Evolutionary conservation across 2,329 filamentous ascomycete species (phyloP).

Genomic region (Pseudogymnoascus sp.): DNA sequence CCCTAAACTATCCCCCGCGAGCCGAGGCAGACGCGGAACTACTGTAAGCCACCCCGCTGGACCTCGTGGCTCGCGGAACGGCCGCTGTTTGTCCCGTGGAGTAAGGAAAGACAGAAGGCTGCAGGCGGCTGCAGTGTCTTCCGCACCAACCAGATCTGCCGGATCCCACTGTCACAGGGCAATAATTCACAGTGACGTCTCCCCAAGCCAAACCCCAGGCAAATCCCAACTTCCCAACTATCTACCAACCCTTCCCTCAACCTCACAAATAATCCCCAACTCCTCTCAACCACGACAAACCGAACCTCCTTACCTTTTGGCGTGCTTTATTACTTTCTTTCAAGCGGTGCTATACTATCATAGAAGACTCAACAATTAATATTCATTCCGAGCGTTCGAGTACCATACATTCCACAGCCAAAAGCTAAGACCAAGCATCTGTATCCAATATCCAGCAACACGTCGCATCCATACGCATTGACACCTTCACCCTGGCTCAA

Average conservation of each 20-base stretch:
- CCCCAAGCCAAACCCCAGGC: background rate
- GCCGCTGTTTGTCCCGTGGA: background rate
- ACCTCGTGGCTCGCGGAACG: background rate
- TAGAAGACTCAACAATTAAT: slow-evolving; percentile 7
- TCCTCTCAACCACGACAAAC: background rate
- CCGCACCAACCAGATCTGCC: background rate
- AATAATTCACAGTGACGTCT: background rate
- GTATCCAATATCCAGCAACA: background rate
- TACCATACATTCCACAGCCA: background rate
- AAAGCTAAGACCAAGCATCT: background rate
- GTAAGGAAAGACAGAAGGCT: background rate
- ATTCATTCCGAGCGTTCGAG: background rate
- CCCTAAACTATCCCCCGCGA: background rate
- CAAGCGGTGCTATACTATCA: background rate
- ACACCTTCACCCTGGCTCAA: background rate
- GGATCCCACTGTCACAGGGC: background rate
- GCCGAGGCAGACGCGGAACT: background rate
- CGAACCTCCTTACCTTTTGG: background rate
- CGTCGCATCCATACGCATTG: slow-evolving; percentile 1
- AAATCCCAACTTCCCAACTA: background rate
- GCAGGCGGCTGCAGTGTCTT: background rate
- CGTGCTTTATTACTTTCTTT: slow-evolving; percentile 9
- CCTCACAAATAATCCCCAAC: background rate
- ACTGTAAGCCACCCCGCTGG: background rate
- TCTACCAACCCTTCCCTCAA: background rate